Evolutionary conservation across 495 filamentous ascomycete species (phyloP).

Genomic region (Echria macrotheca): DNA sequence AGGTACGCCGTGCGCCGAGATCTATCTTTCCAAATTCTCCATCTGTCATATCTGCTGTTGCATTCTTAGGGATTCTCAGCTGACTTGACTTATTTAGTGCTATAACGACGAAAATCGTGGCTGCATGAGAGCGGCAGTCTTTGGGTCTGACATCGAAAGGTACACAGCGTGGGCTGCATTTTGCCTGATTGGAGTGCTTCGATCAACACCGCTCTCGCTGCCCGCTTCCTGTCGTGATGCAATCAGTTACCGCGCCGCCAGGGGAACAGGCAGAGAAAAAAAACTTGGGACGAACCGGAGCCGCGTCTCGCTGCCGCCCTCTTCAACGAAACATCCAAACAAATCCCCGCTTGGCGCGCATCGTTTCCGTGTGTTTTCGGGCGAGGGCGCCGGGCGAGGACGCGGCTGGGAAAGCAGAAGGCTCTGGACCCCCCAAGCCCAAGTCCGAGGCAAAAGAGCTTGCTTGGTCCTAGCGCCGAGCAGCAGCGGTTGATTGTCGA

Average conservation of each 20-base stretch:
- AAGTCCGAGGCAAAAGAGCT: constrained; percentile 9
- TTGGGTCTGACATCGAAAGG: too few species aligned
- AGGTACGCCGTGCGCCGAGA: too few species aligned
- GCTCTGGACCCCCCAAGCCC: constrained; percentile 2
- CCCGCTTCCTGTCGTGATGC: not conserved
- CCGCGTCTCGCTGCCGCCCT: not conserved
- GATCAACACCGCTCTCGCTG: not conserved
- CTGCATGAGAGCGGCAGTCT: too few species aligned
- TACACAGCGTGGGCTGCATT: too few species aligned
- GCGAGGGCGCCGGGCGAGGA: not conserved
- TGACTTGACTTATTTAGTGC: too few species aligned
- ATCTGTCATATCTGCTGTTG: too few species aligned
- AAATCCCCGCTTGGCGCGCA: not conserved
- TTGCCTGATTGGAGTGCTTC: not conserved
- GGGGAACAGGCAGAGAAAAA: not conserved
- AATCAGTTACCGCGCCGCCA: not conserved
- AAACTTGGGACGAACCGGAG: not conserved
- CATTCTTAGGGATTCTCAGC: too few species aligned
- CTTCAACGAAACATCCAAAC: not conserved
- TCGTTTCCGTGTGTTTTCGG: not conserved
- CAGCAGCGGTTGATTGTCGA: not conserved
- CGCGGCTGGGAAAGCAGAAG: not conserved
- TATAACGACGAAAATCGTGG: too few species aligned
- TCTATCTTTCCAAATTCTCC: too few species aligned
- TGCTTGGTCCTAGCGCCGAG: too few species aligned